Conservation (phyloP, 495 filamentous ascomycete genomes). For the Lasiosphaeria hispida region DNA sequence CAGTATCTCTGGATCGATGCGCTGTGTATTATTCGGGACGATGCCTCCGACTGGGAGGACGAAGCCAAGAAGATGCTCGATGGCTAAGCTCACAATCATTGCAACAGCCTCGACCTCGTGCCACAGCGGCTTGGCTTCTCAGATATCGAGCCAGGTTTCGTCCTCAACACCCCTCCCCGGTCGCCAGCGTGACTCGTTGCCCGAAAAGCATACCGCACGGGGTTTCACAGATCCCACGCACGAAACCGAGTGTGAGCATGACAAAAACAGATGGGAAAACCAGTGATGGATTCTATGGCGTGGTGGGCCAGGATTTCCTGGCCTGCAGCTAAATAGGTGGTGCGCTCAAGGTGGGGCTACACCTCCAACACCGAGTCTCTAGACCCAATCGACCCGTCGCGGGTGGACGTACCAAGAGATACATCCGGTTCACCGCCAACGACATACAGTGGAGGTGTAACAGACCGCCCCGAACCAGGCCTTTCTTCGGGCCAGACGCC, state of each 20-base stretch:
- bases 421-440: not conserved
- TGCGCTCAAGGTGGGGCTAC: no score
- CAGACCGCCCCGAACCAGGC: not conserved
- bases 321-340: no score
- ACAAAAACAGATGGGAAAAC: no score
- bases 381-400: not conserved
- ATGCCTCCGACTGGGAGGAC: not conserved
- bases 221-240: not conserved
- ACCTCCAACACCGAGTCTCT: no score
- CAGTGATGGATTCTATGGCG: no score
- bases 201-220: not conserved
- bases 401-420: constrained; percentile 5
- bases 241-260: not conserved
- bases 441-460: constrained; percentile 3
- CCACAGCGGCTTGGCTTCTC: constrained; percentile 4
- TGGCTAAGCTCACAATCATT: constrained; percentile 5
- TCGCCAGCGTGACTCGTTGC: not conserved
- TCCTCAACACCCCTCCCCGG: not conserved
- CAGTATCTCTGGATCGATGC: not conserved
- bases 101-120: constrained; percentile 1
- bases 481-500: not conserved
- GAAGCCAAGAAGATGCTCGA: constrained; percentile 1
- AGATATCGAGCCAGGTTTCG: not conserved
- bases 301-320: no score
- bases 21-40: constrained; percentile 2